A percentile compares a stretch with the other conserved stretches of the same genome.
phyloP scores from a whole-genome alignment of 768 basidiomycete species.

The Jaapia argillacea region DNA sequence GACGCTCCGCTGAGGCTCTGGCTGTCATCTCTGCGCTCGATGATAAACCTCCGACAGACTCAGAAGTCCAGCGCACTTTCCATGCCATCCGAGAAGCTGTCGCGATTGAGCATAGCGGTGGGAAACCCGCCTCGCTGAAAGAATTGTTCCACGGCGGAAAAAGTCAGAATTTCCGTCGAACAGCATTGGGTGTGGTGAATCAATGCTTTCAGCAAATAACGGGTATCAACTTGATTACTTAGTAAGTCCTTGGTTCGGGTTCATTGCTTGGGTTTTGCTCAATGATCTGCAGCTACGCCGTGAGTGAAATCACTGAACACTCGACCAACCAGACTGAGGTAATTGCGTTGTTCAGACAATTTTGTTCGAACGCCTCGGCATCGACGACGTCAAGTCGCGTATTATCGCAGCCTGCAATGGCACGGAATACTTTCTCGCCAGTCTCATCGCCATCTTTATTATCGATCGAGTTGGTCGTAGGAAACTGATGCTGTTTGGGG shows the following conservation, averaged over 20 bases:
- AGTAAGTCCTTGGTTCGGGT: conserved; percentile 30
- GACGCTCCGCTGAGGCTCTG: conserved; percentile 42
- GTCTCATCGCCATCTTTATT: conserved; percentile 58
- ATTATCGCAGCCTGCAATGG: conserved; percentile 60
- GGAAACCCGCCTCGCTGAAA: conserved; percentile 30
- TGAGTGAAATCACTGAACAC: too few relatives aligned
- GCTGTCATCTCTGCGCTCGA: conserved; percentile 57
- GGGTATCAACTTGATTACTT: conserved; percentile 59
- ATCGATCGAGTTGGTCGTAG: conserved; percentile 70
- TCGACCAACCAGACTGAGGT: too few relatives aligned
- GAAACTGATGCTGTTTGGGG: conserved; percentile 61
- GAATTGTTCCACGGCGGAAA: conserved; percentile 48
- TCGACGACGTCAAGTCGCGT: conserved; percentile 45
- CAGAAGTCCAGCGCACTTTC: conserved; percentile 38
- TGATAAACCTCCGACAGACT: conserved; percentile 36
- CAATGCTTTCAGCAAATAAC: conserved; percentile 67
- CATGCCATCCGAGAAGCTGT: conserved; percentile 46
- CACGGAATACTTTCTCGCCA: conserved; percentile 65
- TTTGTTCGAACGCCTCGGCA: conserved; percentile 48
- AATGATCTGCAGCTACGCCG: conserved; percentile 19
- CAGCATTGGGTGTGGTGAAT: conserved; percentile 40
- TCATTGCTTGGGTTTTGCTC: conserved; percentile 10
- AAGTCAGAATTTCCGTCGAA: conserved; percentile 51
- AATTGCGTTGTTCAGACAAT: conserved; percentile 36
- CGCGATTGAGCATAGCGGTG: conserved; percentile 25